Evolutionary conservation across 2,329 filamentous ascomycete species (phyloP).

Genomic region (Diplodia sapinea): DNA sequence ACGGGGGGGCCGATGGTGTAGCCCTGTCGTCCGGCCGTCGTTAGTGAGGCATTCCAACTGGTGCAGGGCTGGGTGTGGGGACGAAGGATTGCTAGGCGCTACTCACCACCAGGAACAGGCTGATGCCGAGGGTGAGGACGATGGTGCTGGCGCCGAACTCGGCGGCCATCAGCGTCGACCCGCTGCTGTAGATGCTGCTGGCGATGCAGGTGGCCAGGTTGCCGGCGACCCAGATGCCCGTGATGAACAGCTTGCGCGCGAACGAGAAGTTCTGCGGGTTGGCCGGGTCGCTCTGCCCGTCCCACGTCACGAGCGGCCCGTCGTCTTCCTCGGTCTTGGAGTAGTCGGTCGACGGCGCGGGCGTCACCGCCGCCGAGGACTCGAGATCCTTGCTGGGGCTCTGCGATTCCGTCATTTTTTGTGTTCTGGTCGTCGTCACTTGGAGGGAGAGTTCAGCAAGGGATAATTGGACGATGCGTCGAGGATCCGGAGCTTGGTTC

Average conservation of each 20-base stretch:
- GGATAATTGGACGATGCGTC: too few relatives aligned
- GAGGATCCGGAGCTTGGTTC: too few relatives aligned
- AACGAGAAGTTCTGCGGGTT: conserved; percentile 31
- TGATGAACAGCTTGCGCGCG: conserved; percentile 29
- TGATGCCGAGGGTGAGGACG: conserved; percentile 39
- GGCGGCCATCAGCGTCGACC: neutral
- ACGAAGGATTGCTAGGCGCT: too few relatives aligned
- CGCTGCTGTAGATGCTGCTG: conserved; percentile 19
- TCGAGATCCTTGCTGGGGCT: too few relatives aligned
- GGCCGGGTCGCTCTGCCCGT: conserved; percentile 29
- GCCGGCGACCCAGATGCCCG: conserved; percentile 22
- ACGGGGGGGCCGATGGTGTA: conserved; percentile 31
- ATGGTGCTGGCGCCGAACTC: conserved; percentile 21
- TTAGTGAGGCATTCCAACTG: neutral
- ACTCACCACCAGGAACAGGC: conserved; percentile 33
- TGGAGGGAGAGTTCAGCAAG: too few relatives aligned
- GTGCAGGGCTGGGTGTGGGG: too few relatives aligned
- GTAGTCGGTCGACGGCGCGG: too few relatives aligned
- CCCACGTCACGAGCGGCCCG: conserved; percentile 22
- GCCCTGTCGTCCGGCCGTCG: neutral
- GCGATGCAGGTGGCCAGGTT: conserved; percentile 9
- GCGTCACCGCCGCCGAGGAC: too few relatives aligned
- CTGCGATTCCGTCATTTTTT: too few relatives aligned
- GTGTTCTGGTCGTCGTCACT: too few relatives aligned
- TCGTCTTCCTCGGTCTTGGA: too few relatives aligned